These are phyloP conservation scores for Miscanthus lutarioriparius DNA, from an alignment of 176 grass and related monocot species.

Conservation along the genomic window DNA sequence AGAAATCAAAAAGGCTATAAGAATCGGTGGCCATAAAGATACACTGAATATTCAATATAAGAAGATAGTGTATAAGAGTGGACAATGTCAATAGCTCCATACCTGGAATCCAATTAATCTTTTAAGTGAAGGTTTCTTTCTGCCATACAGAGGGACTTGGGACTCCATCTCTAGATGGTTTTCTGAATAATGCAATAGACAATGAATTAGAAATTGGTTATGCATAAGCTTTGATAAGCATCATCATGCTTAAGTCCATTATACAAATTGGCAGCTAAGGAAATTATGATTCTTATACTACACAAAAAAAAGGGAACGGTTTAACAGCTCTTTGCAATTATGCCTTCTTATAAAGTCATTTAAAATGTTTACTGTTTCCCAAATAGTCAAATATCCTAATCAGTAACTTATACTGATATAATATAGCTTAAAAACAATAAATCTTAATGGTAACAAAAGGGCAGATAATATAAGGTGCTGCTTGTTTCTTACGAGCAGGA, in stretches of 20 bases:
- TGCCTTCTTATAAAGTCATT: not conserved
- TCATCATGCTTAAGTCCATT: not conserved
- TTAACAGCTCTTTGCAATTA: not conserved
- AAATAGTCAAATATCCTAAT: not conserved
- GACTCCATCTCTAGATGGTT: conserved; percentile 67
- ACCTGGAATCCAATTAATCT: conserved; percentile 93
- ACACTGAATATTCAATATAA: conserved; percentile 7
- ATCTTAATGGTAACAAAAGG: not conserved
- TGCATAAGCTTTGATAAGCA: conserved; percentile 12
- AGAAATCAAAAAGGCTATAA: conserved; percentile 19
- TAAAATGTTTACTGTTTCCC: not conserved
- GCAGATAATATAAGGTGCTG: not conserved
- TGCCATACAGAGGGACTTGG: conserved; percentile 73
- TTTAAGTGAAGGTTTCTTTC: conserved; percentile 83
- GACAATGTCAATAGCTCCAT: conserved; percentile 9
- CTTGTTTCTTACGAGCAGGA: conserved; percentile 19
- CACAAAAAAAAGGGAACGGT: too few relatives aligned
- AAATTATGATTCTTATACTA: not conserved
- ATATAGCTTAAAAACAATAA: not conserved
- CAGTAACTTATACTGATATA: not conserved
- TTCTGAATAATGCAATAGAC: conserved; percentile 40
- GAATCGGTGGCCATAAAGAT: conserved; percentile 2
- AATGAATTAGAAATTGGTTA: conserved; percentile 21
- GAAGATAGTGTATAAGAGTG: not conserved
- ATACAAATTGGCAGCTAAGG: not conserved